A percentile compares a stretch with the other conserved stretches of the same genome.
These are phyloP conservation scores for Pseudocercospora musae DNA, from an alignment of 2,329 filamentous ascomycete species.

Conservation along the genomic window DNA sequence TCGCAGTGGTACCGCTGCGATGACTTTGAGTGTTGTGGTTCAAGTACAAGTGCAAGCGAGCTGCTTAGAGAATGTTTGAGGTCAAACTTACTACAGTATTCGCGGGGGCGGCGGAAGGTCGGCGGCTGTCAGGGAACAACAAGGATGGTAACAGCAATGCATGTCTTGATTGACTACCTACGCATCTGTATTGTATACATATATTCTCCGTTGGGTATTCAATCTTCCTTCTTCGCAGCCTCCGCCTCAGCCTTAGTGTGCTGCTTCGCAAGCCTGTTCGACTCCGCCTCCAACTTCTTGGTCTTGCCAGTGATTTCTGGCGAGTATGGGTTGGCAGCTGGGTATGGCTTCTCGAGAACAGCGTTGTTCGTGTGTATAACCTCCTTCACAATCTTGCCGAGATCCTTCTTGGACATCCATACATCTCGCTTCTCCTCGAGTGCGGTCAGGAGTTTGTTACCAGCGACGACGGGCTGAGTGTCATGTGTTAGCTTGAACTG, in stretches of 20 bases:
- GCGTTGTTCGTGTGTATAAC: slow-evolving; percentile 19
- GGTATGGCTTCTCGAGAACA: slow-evolving; percentile 20
- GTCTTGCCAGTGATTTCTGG: slow-evolving; percentile 21
- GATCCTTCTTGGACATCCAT: slow-evolving; percentile 19
- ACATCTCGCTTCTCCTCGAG: slow-evolving; percentile 20
- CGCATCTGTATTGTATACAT: not conserved
- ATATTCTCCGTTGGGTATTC: not conserved
- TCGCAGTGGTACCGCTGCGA: not conserved
- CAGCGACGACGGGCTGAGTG: slow-evolving; percentile 17
- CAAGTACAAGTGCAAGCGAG: too few species aligned
- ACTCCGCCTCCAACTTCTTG: slow-evolving; percentile 20
- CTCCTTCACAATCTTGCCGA: slow-evolving; percentile 26
- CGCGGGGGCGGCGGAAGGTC: too few species aligned
- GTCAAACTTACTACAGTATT: too few species aligned
- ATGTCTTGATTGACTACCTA: not conserved
- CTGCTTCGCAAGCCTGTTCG: slow-evolving; percentile 15
- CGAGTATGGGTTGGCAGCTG: slow-evolving; percentile 19
- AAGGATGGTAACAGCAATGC: not conserved
- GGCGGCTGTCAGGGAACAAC: not conserved
- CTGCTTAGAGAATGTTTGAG: not conserved
- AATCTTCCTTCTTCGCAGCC: not conserved
- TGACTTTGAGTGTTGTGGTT: too few species aligned
- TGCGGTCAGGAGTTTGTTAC: slow-evolving; percentile 18
- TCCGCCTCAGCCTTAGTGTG: slow-evolving; percentile 9
- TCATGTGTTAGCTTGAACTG: not conserved